A percentile compares a stretch with the other conserved stretches of the same genome.
Conservation (phyloP, 352 stramenopile genomes). For the Globisporangium iwayamae region DNA sequence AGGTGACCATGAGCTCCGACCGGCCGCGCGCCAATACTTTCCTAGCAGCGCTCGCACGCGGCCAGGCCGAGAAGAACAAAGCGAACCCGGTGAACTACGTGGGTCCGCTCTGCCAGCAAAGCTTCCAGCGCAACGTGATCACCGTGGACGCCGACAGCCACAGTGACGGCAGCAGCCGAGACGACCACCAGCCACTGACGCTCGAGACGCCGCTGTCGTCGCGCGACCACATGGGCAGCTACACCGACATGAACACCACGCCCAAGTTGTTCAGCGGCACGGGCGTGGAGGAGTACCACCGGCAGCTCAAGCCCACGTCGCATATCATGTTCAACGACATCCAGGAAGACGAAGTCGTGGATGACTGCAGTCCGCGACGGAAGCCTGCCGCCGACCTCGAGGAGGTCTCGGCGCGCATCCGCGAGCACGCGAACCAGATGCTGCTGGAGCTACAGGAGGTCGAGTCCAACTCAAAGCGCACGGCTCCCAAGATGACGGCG, state of each 20-base stretch:
- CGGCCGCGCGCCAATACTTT: conserved; percentile 38
- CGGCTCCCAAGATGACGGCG: conserved; percentile 31
- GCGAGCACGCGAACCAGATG: conserved; percentile 37
- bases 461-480: conserved; percentile 23
- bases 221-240: conserved; percentile 23
- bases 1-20: conserved; percentile 51
- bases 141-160: conserved; percentile 21
- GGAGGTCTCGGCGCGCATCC: conserved; percentile 48
- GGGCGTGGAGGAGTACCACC: conserved; percentile 2
- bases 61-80: conserved; percentile 24
- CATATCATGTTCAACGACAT: conserved; percentile 59
- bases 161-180: conserved; percentile 18
- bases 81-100: conserved; percentile 44
- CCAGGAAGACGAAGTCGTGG: conserved; percentile 43
- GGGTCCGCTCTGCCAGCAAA: conserved; percentile 42
- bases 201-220: conserved; percentile 22
- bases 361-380: conserved; percentile 9
- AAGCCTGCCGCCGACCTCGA: conserved; percentile 33
- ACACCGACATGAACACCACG: conserved; percentile 23
- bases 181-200: conserved; percentile 16
- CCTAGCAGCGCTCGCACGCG: conserved; percentile 32
- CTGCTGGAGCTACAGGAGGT: conserved; percentile 30
- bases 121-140: conserved; percentile 35
- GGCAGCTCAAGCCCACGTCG: conserved; percentile 17
- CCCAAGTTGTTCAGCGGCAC: conserved; percentile 24